phyloP scores from a whole-genome alignment of 495 filamentous ascomycete genomes.

The Gamarada debralockiae region DNA sequence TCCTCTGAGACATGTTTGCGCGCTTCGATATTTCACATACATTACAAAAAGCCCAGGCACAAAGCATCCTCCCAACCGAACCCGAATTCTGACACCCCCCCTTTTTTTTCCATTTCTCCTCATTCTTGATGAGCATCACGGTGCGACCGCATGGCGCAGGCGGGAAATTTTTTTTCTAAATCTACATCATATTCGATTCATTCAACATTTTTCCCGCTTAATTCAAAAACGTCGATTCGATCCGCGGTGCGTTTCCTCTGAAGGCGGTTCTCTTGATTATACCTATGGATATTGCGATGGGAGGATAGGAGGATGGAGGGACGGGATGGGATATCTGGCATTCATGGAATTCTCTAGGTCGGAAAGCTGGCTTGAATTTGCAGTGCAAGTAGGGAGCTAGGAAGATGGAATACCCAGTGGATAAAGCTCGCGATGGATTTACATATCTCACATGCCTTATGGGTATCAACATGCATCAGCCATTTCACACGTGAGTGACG shows the following conservation, averaged over 20 bases:
- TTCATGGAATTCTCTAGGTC: not conserved
- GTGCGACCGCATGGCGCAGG: slow-evolving; percentile 17
- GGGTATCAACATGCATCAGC: too few relatives aligned
- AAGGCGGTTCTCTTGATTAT: not conserved
- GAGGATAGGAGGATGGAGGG: not conserved
- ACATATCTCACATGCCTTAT: not conserved
- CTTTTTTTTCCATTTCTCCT: not conserved
- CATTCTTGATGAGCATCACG: slow-evolving; percentile 1
- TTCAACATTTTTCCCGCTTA: not conserved
- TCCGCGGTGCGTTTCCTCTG: not conserved
- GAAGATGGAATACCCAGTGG: not conserved
- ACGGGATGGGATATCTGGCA: not conserved
- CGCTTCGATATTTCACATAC: too few relatives aligned
- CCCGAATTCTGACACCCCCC: not conserved
- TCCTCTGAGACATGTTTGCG: not conserved
- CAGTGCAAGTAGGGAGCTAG: not conserved
- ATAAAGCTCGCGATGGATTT: not conserved
- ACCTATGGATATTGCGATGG: not conserved
- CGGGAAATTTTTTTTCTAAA: slow-evolving; percentile 6
- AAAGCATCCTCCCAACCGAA: not conserved
- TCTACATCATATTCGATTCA: slow-evolving; percentile 1
- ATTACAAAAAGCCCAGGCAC: too few relatives aligned
- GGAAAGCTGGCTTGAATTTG: not conserved
- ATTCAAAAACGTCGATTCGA: slow-evolving; percentile 9
- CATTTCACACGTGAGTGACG: too few relatives aligned